Conservation (phyloP, 202 grass and related monocot species). For the Schoenoplectus triqueter region DNA sequence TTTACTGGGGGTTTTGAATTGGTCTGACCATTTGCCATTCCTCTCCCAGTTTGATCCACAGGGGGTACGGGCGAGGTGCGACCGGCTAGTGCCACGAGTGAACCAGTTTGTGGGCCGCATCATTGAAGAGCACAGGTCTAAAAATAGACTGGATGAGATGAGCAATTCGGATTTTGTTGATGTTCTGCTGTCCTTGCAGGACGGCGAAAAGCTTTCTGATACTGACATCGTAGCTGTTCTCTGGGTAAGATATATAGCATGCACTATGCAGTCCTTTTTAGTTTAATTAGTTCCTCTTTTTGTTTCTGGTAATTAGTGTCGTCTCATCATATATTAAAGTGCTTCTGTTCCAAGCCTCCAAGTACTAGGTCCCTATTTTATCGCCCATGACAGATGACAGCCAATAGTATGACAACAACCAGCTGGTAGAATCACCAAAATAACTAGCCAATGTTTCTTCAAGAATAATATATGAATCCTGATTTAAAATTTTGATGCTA, state of each 20-base stretch:
- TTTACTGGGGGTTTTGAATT: slow-evolving; percentile 74
- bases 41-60: slow-evolving; percentile 68
- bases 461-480: neutral
- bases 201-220: slow-evolving; percentile 57
- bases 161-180: slow-evolving; percentile 58
- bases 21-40: slow-evolving; percentile 87
- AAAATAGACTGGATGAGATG: neutral
- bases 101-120: slow-evolving; percentile 64
- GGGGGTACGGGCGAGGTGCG: slow-evolving; percentile 53
- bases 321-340: neutral
- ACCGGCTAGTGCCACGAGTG: slow-evolving; percentile 58
- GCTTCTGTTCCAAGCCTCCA: no score
- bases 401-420: neutral
- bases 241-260: slow-evolving; percentile 54
- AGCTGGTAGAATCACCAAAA: neutral
- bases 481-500: neutral
- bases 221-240: slow-evolving; percentile 82
- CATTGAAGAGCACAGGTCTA: slow-evolving; percentile 64
- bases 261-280: neutral
- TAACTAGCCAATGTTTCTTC: neutral
- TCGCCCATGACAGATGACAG: no score
- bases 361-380: no score
- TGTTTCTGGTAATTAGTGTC: neutral
- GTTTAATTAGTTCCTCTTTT: neutral
- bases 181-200: slow-evolving; percentile 68